A percentile compares a stretch with the other conserved stretches of the same genome.
phyloP scores from a whole-genome alignment of 1,284 basidiomycete species.

The Thecaphora thlaspeos region DNA sequence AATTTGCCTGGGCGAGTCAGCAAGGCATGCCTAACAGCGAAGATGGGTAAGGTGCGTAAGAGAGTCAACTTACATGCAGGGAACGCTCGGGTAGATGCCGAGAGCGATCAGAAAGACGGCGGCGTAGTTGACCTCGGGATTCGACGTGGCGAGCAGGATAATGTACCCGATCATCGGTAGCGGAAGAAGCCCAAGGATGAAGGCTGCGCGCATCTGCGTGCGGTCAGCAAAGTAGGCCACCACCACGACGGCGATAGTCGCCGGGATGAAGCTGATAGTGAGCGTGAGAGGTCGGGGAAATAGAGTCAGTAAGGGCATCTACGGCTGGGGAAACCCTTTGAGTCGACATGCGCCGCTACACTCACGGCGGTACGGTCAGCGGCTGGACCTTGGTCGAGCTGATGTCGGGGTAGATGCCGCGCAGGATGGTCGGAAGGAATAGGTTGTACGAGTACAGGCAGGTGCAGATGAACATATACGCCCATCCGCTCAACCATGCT shows the following conservation, averaged over 20 bases:
- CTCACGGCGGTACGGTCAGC: constrained; percentile 40
- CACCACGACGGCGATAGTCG: constrained; percentile 52
- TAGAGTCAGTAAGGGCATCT: too few relatives aligned
- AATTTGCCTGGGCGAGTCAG: too few relatives aligned
- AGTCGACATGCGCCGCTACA: not conserved
- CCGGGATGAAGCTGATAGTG: constrained; percentile 15
- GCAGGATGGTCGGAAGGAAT: constrained; percentile 63
- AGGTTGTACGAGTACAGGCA: constrained; percentile 39
- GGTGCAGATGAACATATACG: constrained; percentile 37
- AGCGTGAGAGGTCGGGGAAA: too few relatives aligned
- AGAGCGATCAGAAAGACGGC: constrained; percentile 52
- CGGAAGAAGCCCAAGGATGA: constrained; percentile 55
- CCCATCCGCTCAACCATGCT: constrained; percentile 40
- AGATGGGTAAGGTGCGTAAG: too few relatives aligned
- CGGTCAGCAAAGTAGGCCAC: constrained; percentile 57
- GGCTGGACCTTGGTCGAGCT: constrained; percentile 35
- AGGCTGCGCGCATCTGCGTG: constrained; percentile 52
- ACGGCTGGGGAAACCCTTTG: not conserved
- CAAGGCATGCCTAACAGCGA: too few relatives aligned
- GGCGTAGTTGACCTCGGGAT: constrained; percentile 43
- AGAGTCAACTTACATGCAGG: constrained; percentile 21
- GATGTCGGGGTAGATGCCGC: constrained; percentile 32
- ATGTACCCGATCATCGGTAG: constrained; percentile 55
- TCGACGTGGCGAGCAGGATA: constrained; percentile 37
- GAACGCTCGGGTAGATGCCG: constrained; percentile 51